Base-by-base conservation (phyloP, 1,284 basidiomycete species). In the Gastroboletus turbinatus region DNA sequence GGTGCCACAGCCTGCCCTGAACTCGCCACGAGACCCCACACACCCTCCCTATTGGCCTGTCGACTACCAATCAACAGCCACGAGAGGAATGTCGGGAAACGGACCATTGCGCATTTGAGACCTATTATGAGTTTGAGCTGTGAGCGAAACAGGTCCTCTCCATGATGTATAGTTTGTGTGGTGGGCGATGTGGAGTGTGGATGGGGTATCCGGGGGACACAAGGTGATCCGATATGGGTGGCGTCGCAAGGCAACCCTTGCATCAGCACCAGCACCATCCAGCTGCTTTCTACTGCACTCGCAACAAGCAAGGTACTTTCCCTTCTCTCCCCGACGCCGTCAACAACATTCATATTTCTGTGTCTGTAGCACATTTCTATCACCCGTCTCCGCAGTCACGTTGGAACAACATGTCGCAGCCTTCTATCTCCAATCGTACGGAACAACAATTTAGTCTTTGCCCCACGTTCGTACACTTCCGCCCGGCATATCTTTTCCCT, bases 391-490 rank as follows among this genome's bases (percentile, higher is more conserved):
- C 53, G 60, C 62, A 67, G 78, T 72, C 84, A 90, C 88, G 83
- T 90, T 90, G 90, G 90, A 87, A 86, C 73, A 75, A 67, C 77
- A 90, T 90, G 87, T 88, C 86, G 78, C 82, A 80, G 74, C 73
- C 76, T 67, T 76, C 72, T 46, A 82, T 84, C 78, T 83, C 83
- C 66, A 90, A 84, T 87, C 77, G 79, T 73, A 76, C 77, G 69
- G 84, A 88, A 80, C 81, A 79, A 66, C 82, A 83, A 83, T 92
- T 82, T 92, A 92, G 88, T 92, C 85, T 88, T 85, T 81, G 89
- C 88, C 88, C 88, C 87, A 80, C 85, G 88, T 89, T 81, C 43
- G 65, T 67, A 63, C 88, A 7, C 19, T 67, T 68, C 54, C 62
- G 13, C 19, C 33, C 67, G 39, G 59, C 60, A 56, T 9, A 0